phyloP scores from a whole-genome alignment of 2,329 filamentous ascomycete species.

The Trichothecium roseum region DNA sequence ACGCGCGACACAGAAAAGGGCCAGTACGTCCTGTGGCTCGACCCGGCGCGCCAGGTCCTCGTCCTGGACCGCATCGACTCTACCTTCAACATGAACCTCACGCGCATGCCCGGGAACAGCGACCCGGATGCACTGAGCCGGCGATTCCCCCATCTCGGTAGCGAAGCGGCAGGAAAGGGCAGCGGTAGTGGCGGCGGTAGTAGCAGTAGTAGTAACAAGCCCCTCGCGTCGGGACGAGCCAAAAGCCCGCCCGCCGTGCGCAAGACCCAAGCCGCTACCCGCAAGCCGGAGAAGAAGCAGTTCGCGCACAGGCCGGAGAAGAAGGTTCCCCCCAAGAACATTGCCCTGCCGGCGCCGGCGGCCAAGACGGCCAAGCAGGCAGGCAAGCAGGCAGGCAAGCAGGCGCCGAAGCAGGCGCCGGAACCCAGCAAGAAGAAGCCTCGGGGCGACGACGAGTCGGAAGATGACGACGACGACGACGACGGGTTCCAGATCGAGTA shows the following conservation, averaged over 20 bases:
- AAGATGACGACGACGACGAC: constrained; percentile 45
- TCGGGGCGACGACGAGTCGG: constrained; percentile 29
- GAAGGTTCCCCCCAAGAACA: constrained; percentile 9
- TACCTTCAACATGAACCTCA: constrained; percentile 82
- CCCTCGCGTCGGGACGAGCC: neutral
- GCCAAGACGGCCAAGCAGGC: constrained; percentile 3
- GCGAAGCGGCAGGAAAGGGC: too few species aligned
- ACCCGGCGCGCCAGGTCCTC: constrained; percentile 63
- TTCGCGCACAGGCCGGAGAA: constrained; percentile 8
- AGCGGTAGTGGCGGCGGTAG: constrained; percentile 1
- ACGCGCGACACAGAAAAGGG: constrained; percentile 43
- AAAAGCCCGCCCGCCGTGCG: neutral
- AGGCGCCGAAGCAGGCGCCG: constrained; percentile 12
- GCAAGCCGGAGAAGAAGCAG: constrained; percentile 10
- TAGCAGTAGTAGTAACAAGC: constrained; percentile 1
- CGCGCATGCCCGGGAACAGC: constrained; percentile 53
- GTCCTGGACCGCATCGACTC: constrained; percentile 73
- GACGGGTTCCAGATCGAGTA: constrained; percentile 50
- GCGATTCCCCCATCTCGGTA: constrained; percentile 56
- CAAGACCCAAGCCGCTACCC: constrained; percentile 11
- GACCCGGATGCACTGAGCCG: constrained; percentile 54
- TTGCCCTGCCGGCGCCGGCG: constrained; percentile 9
- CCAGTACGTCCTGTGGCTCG: constrained; percentile 64
- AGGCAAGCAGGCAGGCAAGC: constrained; percentile 19
- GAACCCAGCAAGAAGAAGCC: constrained; percentile 18